Base-by-base conservation (phyloP, 108 stramenopile genomes). In the Nitzschia inconspicua region DNA sequence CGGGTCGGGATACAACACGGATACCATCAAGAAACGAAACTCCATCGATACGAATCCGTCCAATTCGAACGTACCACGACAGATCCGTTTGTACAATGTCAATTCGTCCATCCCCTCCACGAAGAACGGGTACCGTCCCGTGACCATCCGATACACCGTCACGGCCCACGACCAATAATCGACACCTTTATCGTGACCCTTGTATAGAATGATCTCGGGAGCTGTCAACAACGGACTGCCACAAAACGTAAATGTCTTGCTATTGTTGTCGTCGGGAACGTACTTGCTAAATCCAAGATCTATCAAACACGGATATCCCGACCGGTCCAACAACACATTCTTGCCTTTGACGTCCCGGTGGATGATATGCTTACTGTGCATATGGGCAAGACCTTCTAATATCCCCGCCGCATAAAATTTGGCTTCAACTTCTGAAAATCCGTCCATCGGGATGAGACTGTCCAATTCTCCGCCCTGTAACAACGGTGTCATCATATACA, bases 101-200 rank as follows among this genome's bases (percentile, higher is more conserved):
- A 93, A 79, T 69, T 93, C 86, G 63, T 91, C 92, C 28, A 93
- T 81, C 46, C 87, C 90, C 30, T 78, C 86, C 2, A 83, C 75
- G 57, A 91, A 92, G 75, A 99, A 99, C 3, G 98, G 97, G 26
- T 94, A 94, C 51, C 81, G 88, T 9, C 96, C 98, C n/a, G 89
- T 85, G 1, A 96, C 72, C 80, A 97, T 86, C 72, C 95, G 92
- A 57, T 93, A 96, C 14, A 96, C 58, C 26, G 96, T 70, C 40
- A 85, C 77, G 8, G 93, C 96, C 26, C 84, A 72, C 2, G 65
- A 41, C 96, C 96, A 97, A 53, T 69, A 57, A 72, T 97, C 96
- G 6, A 92, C 94, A 32, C 85, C 89, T 64, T 93, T 61, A 44
- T 59, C 68, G 25, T 76, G 68, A 5, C 75, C 75, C 13, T 59